Evolutionary conservation across 208 protist genomes (phyloP), one percentile per base, ranked within the genome.

Genomic region (Leishmania turanica): DNA sequence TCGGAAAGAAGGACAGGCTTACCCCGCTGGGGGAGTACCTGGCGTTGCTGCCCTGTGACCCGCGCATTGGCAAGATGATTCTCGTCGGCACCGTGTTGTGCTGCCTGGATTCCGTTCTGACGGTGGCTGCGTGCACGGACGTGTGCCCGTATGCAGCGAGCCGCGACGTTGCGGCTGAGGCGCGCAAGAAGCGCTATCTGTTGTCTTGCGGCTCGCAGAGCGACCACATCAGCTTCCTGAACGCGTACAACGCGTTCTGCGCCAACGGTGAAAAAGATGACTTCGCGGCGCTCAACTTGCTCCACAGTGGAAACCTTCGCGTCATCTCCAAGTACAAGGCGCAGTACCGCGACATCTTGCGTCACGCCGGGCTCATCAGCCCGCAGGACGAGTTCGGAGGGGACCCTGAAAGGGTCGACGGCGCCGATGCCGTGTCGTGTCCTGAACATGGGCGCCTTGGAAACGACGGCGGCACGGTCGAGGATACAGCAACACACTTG

Each of bases 61-160:
- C 91, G 56, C 87, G 86, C 34, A 81, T 98, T 31, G 98, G 94
- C 21, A 99, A 99, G 83, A 98, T 99, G 95, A 93, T 99, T 58
- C 85, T 99, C 47, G 97, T 97, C 81, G 96, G 94, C 45, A 91
- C 92, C 15, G 90, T 99, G 8, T 88, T 99, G 69, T 74, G 88
- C 60, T 99, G 98, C 84, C 64, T 99, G 6, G 98, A 99, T 84
- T 97, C 97, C 0, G 90, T 97, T 5, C 85, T 99, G 54, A 99
- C 97, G 0, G 96, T 99, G 74, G 98, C 97, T 11, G 99, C 98
- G 1, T 88, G 90, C 45, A 81, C 85, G 21, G 92, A 96, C 72
- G 85, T 93, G 9, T 90, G 77, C 24, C 94, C 96, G n/a, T 96
- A 93, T 80, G 66, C 92, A 9, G 83, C 79, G n/a, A 82, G 70